Evolutionary conservation across 2,329 filamentous ascomycete species (phyloP).

Genomic region (Phyllosticta capitalensis): DNA sequence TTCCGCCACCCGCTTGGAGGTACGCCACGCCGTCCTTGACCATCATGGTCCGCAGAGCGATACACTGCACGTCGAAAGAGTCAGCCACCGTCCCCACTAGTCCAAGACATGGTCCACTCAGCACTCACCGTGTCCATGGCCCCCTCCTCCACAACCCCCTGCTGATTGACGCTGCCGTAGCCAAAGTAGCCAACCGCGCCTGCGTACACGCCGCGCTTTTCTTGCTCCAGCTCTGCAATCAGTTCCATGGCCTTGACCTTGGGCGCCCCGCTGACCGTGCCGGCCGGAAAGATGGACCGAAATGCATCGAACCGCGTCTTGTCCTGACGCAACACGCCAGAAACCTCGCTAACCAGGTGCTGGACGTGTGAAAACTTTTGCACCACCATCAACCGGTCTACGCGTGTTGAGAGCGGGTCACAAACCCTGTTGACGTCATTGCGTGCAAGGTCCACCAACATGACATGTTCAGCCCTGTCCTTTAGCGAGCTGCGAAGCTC

Average conservation of each 20-base stretch:
- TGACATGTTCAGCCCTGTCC: slow-evolving; percentile 61
- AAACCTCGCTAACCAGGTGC: slow-evolving; percentile 93
- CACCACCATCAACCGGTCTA: slow-evolving; percentile 76
- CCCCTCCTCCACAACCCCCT: slow-evolving; percentile 60
- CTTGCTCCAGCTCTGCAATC: slow-evolving; percentile 84
- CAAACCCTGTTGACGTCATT: slow-evolving; percentile 97
- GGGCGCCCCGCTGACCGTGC: slow-evolving; percentile 88
- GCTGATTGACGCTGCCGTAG: slow-evolving; percentile 60
- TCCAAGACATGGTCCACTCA: slow-evolving; percentile 11
- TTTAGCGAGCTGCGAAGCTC: slow-evolving; percentile 74
- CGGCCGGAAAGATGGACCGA: slow-evolving; percentile 91
- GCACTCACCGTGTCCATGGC: slow-evolving; percentile 70
- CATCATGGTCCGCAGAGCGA: slow-evolving; percentile 82
- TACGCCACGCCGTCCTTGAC: slow-evolving; percentile 87
- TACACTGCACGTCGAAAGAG: slow-evolving; percentile 38
- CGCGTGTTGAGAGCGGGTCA: slow-evolving; percentile 78
- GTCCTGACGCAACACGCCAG: slow-evolving; percentile 70
- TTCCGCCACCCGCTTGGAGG: slow-evolving; percentile 78
- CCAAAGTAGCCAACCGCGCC: slow-evolving; percentile 96
- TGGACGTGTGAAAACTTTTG: slow-evolving; percentile 80
- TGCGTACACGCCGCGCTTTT: slow-evolving; percentile 92
- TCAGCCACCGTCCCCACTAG: not conserved
- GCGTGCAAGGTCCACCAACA: slow-evolving; percentile 90
- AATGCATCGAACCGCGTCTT: slow-evolving; percentile 94
- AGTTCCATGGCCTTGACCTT: slow-evolving; percentile 97